Percentiles rank a stretch among this genome's conserved stretches.
Conservation (phyloP, 768 basidiomycete genomes). For the Neoboletus brunneissimus region DNA sequence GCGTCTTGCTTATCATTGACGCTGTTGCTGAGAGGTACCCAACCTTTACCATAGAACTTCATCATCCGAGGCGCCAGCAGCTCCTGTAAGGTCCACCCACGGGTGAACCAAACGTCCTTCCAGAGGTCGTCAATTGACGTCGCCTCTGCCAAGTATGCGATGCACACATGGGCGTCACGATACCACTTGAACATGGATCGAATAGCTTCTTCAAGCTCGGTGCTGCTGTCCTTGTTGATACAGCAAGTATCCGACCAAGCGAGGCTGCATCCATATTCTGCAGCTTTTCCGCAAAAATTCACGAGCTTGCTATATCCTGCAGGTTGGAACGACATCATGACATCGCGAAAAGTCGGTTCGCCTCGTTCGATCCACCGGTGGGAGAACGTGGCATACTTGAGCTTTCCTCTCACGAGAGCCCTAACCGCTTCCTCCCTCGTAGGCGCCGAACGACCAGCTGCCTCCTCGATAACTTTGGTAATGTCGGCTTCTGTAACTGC, state of each 20-base stretch:
- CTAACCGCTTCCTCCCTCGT: slow-evolving; percentile 29
- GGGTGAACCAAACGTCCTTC: slow-evolving; percentile 32
- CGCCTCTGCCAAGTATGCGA: slow-evolving; percentile 31
- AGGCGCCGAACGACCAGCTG: slow-evolving; percentile 22
- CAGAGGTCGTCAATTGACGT: slow-evolving; percentile 28
- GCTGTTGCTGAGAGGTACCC: slow-evolving; percentile 24
- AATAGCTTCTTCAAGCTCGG: slow-evolving; percentile 35
- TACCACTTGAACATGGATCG: slow-evolving; percentile 37
- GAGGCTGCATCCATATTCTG: slow-evolving; percentile 25
- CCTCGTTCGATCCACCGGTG: slow-evolving; percentile 32
- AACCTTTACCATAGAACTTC: slow-evolving; percentile 32
- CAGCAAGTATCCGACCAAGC: slow-evolving; percentile 38
- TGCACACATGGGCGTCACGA: slow-evolving; percentile 28
- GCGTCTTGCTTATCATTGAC: slow-evolving; percentile 28
- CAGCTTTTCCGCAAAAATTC: slow-evolving; percentile 27
- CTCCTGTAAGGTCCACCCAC: slow-evolving; percentile 33
- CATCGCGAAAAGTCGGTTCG: slow-evolving; percentile 30
- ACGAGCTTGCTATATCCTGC: slow-evolving; percentile 27
- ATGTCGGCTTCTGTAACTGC: slow-evolving; percentile 27
- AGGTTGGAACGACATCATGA: slow-evolving; percentile 29
- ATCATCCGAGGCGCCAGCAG: slow-evolving; percentile 28
- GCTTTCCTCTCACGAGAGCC: slow-evolving; percentile 20
- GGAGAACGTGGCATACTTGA: slow-evolving; percentile 31
- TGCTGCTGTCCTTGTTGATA: slow-evolving; percentile 35
- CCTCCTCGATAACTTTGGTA: slow-evolving; percentile 13